Conservation (phyloP, 1,139 yeast genomes). For the Protomyces macrosporus region DNA sequence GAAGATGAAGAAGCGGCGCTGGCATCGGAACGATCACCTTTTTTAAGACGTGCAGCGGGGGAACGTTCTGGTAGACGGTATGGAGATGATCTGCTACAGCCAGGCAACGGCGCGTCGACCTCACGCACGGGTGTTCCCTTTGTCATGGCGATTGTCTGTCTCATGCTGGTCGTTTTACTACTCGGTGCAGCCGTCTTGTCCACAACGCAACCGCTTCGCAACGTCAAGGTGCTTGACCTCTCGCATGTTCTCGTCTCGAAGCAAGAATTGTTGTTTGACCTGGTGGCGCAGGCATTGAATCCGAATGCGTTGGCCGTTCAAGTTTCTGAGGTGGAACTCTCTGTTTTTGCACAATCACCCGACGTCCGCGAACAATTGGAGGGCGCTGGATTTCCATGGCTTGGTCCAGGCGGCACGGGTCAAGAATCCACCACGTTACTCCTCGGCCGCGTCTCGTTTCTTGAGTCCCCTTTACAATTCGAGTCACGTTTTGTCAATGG, state of each 20-base stretch:
- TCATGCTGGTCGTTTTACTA: slow-evolving; percentile 22
- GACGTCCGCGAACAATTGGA: slow-evolving; percentile 39
- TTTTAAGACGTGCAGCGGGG: not conserved
- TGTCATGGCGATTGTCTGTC: slow-evolving; percentile 16
- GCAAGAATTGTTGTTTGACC: slow-evolving; percentile 77
- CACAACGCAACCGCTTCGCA: slow-evolving; percentile 74
- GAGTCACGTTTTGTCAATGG: slow-evolving; percentile 63
- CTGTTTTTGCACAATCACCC: slow-evolving; percentile 78
- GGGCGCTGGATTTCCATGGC: not conserved
- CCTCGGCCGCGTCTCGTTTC: slow-evolving; percentile 59
- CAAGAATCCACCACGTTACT: slow-evolving; percentile 53
- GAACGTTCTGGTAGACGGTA: not conserved
- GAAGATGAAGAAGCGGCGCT: slow-evolving; percentile 20
- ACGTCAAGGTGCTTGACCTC: slow-evolving; percentile 55
- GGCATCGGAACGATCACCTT: slow-evolving; percentile 14
- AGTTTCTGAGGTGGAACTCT: slow-evolving; percentile 65
- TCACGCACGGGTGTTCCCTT: not conserved
- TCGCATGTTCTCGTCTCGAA: slow-evolving; percentile 72
- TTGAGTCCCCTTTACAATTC: slow-evolving; percentile 71
- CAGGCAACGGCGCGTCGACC: not conserved
- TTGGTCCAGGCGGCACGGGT: slow-evolving; percentile 1
- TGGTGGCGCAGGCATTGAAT: slow-evolving; percentile 72
- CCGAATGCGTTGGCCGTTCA: slow-evolving; percentile 76
- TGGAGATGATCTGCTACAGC: not conserved
- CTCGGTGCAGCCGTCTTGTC: slow-evolving; percentile 57